Evolutionary conservation across 305 asterid species (phyloP).

Genomic region (Rubia tinctorum): DNA sequence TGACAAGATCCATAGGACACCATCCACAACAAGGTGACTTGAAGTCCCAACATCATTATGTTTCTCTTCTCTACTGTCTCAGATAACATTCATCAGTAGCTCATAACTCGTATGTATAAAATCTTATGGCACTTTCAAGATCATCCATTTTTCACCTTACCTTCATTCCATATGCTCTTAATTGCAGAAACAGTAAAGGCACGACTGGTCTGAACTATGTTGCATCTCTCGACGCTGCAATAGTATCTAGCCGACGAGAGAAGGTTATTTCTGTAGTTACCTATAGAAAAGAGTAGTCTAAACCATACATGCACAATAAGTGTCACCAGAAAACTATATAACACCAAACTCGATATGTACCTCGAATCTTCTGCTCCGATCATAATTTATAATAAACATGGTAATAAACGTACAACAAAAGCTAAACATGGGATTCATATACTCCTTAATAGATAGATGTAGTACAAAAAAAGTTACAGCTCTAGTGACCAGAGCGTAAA

Average conservation of each 20-base stretch:
- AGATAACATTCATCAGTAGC: conserved; percentile 61
- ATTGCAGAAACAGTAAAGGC: conserved; percentile 59
- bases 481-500: too few species aligned
- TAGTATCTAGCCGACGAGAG: conserved; percentile 87
- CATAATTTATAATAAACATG: too few species aligned
- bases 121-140: conserved; percentile 97
- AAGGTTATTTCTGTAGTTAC: conserved; percentile 94
- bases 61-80: conserved; percentile 43
- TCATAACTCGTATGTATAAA: conserved; percentile 85
- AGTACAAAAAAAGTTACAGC: too few species aligned
- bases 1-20: conserved; percentile 97
- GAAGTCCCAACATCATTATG: conserved; percentile 56
- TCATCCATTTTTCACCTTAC: conserved; percentile 63
- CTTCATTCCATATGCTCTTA: conserved; percentile 70
- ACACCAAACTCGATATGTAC: too few species aligned
- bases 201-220: conserved; percentile 79
- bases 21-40: conserved; percentile 74
- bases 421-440: too few species aligned
- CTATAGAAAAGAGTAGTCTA: conserved; percentile 38
- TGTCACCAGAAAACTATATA: conserved; percentile 25
- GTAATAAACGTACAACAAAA: too few species aligned
- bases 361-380: too few species aligned
- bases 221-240: too few species aligned
- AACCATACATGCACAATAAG: conserved; percentile 28
- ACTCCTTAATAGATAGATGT: too few species aligned